A percentile compares a stretch with the other conserved stretches of the same genome.
Evolutionary conservation across 768 basidiomycete species (phyloP).

Genomic region (Leccinum subtestaceum): DNA sequence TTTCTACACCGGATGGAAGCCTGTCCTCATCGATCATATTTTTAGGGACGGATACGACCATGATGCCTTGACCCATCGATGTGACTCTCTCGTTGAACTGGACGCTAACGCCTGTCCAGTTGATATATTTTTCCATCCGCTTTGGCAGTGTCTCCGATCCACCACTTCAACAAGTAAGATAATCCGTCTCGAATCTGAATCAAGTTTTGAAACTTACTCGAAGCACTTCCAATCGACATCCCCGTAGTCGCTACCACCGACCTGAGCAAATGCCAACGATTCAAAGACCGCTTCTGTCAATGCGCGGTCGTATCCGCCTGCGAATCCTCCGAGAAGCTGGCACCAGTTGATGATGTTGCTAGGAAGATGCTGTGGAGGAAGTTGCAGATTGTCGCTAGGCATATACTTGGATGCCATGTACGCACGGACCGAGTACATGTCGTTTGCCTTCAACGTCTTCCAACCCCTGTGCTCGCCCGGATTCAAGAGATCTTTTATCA

Average conservation of each 20-base stretch:
- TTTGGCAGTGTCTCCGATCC: slow-evolving; percentile 25
- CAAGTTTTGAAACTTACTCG: slow-evolving; percentile 21
- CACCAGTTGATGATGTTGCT: slow-evolving; percentile 30
- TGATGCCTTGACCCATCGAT: slow-evolving; percentile 9
- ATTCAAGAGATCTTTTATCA: slow-evolving; percentile 21
- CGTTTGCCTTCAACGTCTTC: slow-evolving; percentile 26
- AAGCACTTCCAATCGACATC: slow-evolving; percentile 30
- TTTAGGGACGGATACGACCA: slow-evolving; percentile 4
- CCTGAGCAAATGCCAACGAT: slow-evolving; percentile 23
- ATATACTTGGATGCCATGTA: slow-evolving; percentile 25
- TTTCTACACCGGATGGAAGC: neutral
- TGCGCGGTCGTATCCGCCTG: slow-evolving; percentile 34
- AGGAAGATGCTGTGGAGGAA: slow-evolving; percentile 19
- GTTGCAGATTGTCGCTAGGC: slow-evolving; percentile 16
- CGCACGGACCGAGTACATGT: slow-evolving; percentile 30
- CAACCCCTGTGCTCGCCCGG: slow-evolving; percentile 19
- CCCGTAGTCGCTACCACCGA: neutral
- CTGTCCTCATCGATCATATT: neutral
- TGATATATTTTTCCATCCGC: slow-evolving; percentile 21
- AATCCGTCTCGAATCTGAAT: neutral
- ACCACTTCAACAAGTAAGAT: slow-evolving; percentile 12
- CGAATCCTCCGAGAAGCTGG: slow-evolving; percentile 31
- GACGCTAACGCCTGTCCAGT: slow-evolving; percentile 1
- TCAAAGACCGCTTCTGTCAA: slow-evolving; percentile 36
- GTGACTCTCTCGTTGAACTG: slow-evolving; percentile 20